Percentiles rank a stretch among this genome's conserved stretches.
Conservation (phyloP, 78 protist genomes). For the Dictyostelium firmibasis region DNA sequence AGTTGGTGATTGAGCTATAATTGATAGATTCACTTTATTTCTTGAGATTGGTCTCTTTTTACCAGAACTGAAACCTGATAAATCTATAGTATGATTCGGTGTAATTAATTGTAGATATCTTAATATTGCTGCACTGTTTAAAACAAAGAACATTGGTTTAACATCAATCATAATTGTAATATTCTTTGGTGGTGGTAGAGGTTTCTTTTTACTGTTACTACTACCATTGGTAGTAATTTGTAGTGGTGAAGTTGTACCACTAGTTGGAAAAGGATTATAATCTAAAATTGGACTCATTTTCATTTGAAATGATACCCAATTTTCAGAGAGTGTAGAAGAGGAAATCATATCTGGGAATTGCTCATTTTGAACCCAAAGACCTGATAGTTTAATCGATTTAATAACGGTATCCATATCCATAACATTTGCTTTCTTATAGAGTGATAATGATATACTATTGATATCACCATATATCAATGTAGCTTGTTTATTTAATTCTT, state of each 20-base stretch:
- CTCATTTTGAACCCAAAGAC: conserved; percentile 70
- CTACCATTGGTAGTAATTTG: background rate
- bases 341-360: conserved; percentile 77
- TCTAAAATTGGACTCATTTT: conserved; percentile 5
- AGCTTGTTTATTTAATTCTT: conserved; percentile 15
- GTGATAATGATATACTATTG: background rate
- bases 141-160: conserved; percentile 39
- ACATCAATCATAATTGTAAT: conserved; percentile 40
- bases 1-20: conserved; percentile 47
- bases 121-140: conserved; percentile 42
- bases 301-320: conserved; percentile 30
- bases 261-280: background rate
- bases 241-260: background rate
- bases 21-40: conserved; percentile 5
- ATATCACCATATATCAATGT: conserved; percentile 74
- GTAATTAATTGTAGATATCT: conserved; percentile 38
- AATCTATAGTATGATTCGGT: conserved; percentile 58
- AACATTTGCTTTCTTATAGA: background rate
- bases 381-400: conserved; percentile 52
- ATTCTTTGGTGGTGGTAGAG: background rate
- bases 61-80: conserved; percentile 45
- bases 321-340: background rate
- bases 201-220: background rate
- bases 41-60: background rate
- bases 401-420: background rate